Percentiles rank a stretch among this genome's conserved stretches.
phyloP scores from a whole-genome alignment of 768 basidiomycete genomes.

The Trametes maxima region DNA sequence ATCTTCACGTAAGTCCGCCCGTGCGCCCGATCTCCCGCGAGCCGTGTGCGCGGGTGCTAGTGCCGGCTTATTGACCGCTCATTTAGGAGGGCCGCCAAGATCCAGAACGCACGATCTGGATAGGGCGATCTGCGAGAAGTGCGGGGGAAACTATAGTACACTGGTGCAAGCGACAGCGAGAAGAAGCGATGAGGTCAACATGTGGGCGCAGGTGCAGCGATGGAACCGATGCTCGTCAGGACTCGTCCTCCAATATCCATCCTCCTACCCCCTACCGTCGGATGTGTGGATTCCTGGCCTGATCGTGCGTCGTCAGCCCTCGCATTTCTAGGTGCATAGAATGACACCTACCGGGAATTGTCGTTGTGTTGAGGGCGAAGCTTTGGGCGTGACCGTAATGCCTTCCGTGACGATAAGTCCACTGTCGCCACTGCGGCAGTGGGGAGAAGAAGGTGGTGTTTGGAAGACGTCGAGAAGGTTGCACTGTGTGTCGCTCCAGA shows the following conservation, averaged over 20 bases:
- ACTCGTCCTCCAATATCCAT: neutral
- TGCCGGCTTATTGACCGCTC: constrained; percentile 9
- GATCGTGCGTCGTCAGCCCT: too few relatives aligned
- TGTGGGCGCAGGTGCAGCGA: neutral
- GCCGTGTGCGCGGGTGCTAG: neutral
- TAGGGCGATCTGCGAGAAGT: constrained; percentile 10
- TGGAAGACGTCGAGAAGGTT: constrained; percentile 32
- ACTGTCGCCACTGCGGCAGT: neutral
- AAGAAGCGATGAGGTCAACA: neutral
- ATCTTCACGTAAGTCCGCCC: constrained; percentile 47
- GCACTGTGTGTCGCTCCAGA: constrained; percentile 48
- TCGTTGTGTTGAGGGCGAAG: neutral
- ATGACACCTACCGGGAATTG: neutral
- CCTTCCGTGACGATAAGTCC: constrained; percentile 20
- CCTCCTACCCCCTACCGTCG: neutral
- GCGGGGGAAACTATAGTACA: constrained; percentile 15
- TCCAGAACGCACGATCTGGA: constrained; percentile 23
- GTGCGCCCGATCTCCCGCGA: neutral
- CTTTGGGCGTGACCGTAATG: constrained; percentile 11
- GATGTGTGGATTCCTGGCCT: neutral
- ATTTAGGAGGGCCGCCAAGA: constrained; percentile 28
- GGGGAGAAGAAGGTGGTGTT: constrained; percentile 1
- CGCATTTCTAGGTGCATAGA: neutral
- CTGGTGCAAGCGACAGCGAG: neutral
- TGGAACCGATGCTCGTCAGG: neutral